Conservation (phyloP, 1,284 basidiomycete species). For the Meripilus lineatus region DNA sequence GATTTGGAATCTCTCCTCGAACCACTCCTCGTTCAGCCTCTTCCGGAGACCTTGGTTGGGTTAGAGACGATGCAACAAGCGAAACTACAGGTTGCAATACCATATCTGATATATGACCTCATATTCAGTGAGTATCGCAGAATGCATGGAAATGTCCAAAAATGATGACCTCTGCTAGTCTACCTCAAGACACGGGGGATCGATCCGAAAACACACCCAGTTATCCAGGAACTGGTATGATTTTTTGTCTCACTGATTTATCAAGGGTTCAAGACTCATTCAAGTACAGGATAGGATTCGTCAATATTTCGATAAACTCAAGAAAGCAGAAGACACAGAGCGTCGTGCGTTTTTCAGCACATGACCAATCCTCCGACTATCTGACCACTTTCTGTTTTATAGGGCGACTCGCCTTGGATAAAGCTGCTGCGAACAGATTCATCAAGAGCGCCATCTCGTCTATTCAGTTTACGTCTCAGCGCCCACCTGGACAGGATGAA, state of each 20-base stretch:
- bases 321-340: conserved; percentile 62
- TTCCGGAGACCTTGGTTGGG: conserved; percentile 58
- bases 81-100: conserved; percentile 67
- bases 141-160: not conserved
- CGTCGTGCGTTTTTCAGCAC: conserved; percentile 39
- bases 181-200: conserved; percentile 74
- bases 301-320: conserved; percentile 77
- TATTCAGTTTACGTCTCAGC: conserved; percentile 34
- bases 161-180: conserved; percentile 37
- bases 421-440: conserved; percentile 72
- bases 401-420: conserved; percentile 60
- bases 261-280: not conserved
- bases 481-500: conserved; percentile 19
- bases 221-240: conserved; percentile 66
- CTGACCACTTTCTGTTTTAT: conserved; percentile 3
- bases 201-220: conserved; percentile 72
- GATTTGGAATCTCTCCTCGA: conserved; percentile 61
- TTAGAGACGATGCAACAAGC: conserved; percentile 76
- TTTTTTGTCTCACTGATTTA: not conserved
- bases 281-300: conserved; percentile 59
- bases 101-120: conserved; percentile 78
- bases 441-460: conserved; percentile 79
- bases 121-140: conserved; percentile 61
- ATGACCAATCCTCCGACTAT: not conserved
- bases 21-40: conserved; percentile 55